Evolutionary conservation across 495 filamentous ascomycete genomes (phyloP).

Genomic region (Lasiosphaeria hispida): DNA sequence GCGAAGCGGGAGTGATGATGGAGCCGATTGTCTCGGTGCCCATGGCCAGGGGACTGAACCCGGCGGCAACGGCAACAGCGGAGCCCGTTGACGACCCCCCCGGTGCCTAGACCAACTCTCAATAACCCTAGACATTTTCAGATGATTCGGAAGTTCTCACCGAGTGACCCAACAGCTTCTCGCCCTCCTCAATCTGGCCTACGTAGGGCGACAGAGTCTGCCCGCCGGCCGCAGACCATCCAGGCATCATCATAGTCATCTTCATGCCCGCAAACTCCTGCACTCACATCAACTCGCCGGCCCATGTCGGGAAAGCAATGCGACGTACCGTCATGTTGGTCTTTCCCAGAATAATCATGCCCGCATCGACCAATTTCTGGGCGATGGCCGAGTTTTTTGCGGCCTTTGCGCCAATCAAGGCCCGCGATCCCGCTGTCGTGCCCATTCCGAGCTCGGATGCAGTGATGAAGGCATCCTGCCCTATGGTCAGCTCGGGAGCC

Average conservation of each 20-base stretch:
- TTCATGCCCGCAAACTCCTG: constrained; percentile 34
- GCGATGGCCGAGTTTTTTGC: constrained; percentile 19
- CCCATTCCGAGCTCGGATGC: constrained; percentile 38
- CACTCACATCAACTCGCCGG: neutral
- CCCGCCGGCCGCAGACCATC: constrained; percentile 45
- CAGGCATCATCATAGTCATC: constrained; percentile 32
- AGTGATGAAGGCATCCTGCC: constrained; percentile 39
- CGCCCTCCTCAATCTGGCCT: constrained; percentile 26
- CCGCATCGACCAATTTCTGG: constrained; percentile 35
- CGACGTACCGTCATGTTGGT: constrained; percentile 35
- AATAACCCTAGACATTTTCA: neutral
- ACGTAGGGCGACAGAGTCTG: constrained; percentile 49
- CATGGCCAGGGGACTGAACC: constrained; percentile 42
- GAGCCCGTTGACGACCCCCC: constrained; percentile 50
- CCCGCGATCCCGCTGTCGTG: constrained; percentile 40
- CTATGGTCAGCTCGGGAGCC: neutral
- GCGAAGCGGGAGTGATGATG: constrained; percentile 38
- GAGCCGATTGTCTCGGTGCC: constrained; percentile 51
- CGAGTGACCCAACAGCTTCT: constrained; percentile 32
- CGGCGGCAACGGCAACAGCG: constrained; percentile 45
- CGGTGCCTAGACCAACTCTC: constrained; percentile 27
- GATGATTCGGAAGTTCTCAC: neutral
- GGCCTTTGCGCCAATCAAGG: constrained; percentile 15
- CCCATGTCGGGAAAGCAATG: neutral
- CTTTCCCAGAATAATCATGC: constrained; percentile 49